phyloP scores from a whole-genome alignment of 2,329 filamentous ascomycete species.

The Fusarium penzigii region DNA sequence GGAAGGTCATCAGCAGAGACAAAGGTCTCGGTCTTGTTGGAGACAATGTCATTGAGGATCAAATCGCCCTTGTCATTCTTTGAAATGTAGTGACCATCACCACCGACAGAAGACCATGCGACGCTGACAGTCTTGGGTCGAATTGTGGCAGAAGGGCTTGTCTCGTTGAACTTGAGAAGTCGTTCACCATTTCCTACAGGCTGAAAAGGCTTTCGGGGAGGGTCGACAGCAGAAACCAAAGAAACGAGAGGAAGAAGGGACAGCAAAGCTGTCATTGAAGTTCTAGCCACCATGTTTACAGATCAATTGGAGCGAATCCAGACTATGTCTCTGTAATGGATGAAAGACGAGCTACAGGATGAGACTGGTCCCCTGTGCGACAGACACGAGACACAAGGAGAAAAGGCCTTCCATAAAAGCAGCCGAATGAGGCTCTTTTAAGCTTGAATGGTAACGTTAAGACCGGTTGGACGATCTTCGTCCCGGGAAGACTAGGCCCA shows the following conservation, averaged over 20 bases:
- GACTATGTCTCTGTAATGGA: neutral
- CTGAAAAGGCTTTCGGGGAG: conserved; percentile 54
- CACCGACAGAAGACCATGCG: conserved; percentile 58
- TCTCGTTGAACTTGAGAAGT: conserved; percentile 62
- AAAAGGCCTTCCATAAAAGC: too few species aligned
- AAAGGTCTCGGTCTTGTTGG: conserved; percentile 56
- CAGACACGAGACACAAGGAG: too few species aligned
- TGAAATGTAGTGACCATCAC: conserved; percentile 64
- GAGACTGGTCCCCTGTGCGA: neutral
- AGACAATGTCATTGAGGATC: conserved; percentile 62
- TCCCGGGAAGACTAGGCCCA: neutral
- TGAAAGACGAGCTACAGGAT: neutral
- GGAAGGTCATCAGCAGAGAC: conserved; percentile 60
- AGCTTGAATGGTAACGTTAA: too few species aligned
- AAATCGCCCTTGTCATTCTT: conserved; percentile 52
- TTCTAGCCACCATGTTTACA: conserved; percentile 11
- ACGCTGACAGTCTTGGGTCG: conserved; percentile 48
- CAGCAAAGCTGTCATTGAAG: conserved; percentile 17
- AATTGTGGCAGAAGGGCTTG: conserved; percentile 48
- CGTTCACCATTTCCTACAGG: conserved; percentile 57
- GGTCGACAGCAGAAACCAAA: conserved; percentile 42
- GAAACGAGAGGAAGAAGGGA: conserved; percentile 11
- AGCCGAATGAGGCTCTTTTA: too few species aligned
- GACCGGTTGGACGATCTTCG: too few species aligned
- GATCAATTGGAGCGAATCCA: neutral